A percentile compares a stretch with the other conserved stretches of the same genome.
Conservation (phyloP, 805 yeast genomes). For the Starmerella roubikii region DNA sequence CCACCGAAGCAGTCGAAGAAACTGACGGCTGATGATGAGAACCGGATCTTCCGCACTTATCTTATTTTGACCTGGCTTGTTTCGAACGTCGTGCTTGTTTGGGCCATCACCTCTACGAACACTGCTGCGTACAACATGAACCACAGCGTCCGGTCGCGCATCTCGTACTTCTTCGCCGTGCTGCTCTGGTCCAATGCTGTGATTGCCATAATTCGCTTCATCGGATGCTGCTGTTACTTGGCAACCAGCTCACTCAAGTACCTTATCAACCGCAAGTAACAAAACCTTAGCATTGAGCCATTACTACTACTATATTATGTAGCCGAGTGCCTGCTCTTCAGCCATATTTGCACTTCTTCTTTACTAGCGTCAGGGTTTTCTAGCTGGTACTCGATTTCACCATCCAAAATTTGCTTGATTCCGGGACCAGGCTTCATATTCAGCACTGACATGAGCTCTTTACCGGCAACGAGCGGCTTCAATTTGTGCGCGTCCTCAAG, state of each 20-base stretch:
- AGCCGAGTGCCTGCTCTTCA: neutral
- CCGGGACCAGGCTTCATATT: conserved; percentile 70
- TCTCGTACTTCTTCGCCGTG: conserved; percentile 32
- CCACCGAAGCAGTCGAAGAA: conserved; percentile 25
- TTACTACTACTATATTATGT: neutral
- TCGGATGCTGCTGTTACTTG: conserved; percentile 41
- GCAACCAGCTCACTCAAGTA: conserved; percentile 14
- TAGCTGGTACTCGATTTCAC: conserved; percentile 60
- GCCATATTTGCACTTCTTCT: conserved; percentile 41
- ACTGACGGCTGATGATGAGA: conserved; percentile 26
- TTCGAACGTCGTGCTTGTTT: conserved; percentile 27
- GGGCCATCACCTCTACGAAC: conserved; percentile 29
- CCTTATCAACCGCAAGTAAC: conserved; percentile 13
- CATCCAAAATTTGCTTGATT: conserved; percentile 47
- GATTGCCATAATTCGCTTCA: conserved; percentile 42
- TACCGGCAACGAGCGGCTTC: conserved; percentile 62
- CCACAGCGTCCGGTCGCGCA: conserved; percentile 28
- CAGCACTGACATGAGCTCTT: conserved; percentile 40
- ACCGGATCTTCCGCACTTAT: conserved; percentile 31
- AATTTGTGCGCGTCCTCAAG: conserved; percentile 35
- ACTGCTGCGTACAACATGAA: conserved; percentile 27
- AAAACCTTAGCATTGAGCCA: neutral
- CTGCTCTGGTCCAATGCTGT: conserved; percentile 51
- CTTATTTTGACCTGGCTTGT: conserved; percentile 30
- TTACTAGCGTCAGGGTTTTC: conserved; percentile 47